Percentiles rank a stretch among this genome's conserved stretches.
phyloP scores from a whole-genome alignment of 768 basidiomycete species.

The Nevesoporus exiguus region DNA sequence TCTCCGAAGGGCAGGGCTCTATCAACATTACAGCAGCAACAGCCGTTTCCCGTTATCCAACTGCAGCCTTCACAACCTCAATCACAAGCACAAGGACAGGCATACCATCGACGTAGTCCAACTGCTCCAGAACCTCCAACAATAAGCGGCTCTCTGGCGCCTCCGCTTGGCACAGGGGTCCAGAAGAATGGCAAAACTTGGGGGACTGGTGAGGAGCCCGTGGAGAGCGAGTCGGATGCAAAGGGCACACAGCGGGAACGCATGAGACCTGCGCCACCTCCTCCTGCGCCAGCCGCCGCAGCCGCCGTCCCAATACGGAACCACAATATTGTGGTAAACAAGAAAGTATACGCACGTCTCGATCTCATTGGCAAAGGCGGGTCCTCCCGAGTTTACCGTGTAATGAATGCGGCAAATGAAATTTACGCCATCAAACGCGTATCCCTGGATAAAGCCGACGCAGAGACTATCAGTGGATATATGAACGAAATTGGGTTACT shows the following conservation, averaged over 20 bases:
- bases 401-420: conserved; percentile 71
- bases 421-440: conserved; percentile 93
- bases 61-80: conserved; percentile 20
- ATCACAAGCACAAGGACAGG: conserved; percentile 24
- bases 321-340: conserved; percentile 51
- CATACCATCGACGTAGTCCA: conserved; percentile 63
- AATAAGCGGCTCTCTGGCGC: conserved; percentile 33
- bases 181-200: conserved; percentile 41
- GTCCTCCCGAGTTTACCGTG: conserved; percentile 92
- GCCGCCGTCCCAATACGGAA: conserved; percentile 35
- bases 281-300: conserved; percentile 26
- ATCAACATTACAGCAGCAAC: conserved; percentile 25
- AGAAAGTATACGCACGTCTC: conserved; percentile 76
- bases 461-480: conserved; percentile 87
- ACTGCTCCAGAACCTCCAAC: conserved; percentile 61
- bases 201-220: conserved; percentile 43
- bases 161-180: conserved; percentile 13
- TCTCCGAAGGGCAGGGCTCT: conserved; percentile 30
- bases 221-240: conserved; percentile 34
- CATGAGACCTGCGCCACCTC: conserved; percentile 35
- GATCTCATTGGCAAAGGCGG: conserved; percentile 93
- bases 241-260: conserved; percentile 27
- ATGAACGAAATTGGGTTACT: conserved; percentile 95
- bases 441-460: conserved; percentile 81
- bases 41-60: conserved; percentile 27